Base-by-base conservation (phyloP, 2,329 filamentous ascomycete genomes). In the Aspergillus carbonarius region DNA sequence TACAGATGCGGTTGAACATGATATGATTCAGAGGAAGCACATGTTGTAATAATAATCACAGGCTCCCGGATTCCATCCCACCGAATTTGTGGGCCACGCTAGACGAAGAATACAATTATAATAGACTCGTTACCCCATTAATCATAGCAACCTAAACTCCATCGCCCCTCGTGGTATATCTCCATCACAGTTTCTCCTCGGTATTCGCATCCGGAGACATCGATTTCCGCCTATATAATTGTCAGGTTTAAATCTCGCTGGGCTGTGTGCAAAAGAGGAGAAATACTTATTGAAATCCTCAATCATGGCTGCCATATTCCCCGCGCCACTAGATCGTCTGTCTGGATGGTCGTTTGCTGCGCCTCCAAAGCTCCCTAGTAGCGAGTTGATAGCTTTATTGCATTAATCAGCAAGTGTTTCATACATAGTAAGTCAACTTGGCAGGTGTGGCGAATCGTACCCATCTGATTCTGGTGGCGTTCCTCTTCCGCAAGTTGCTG, bases 341-440 rank as follows among this genome's bases (percentile, higher is more conserved):
- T 63, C 61, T 12, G 61, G 61, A 30, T 63, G 61, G 32, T 63
- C 61, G 42, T 63, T 57, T 10, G 60, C 53, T 7, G 61, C 27
- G 6, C 56, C 59, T 1, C 61, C 61, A 25, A 63, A 61, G 15
- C 50, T 61, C 3, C 59, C 59, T 65, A 87, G 81, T 2, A 85
- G 84, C 1, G 87, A 72, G 63, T 88, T 88, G 64, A 89, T 51
- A 4, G 48, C 30, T 47, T 18, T 12, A 15, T 2, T 15, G 5
- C 18, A 18, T 3, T 32, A 35, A 53, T 35, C 9, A 50, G 30
- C 18, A 35, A 13, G 1, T 50, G 5, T 9, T 15, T 1, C 0
- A 50, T 4, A 13, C 1, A 4, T 2, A 1, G 3, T 10, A n/a
- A n/a, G n/a, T n/a, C n/a, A n/a, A n/a, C n/a, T 10, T 39, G 6